phyloP scores from a whole-genome alignment of 2,329 filamentous ascomycete genomes.

The Botrytis fabae region DNA sequence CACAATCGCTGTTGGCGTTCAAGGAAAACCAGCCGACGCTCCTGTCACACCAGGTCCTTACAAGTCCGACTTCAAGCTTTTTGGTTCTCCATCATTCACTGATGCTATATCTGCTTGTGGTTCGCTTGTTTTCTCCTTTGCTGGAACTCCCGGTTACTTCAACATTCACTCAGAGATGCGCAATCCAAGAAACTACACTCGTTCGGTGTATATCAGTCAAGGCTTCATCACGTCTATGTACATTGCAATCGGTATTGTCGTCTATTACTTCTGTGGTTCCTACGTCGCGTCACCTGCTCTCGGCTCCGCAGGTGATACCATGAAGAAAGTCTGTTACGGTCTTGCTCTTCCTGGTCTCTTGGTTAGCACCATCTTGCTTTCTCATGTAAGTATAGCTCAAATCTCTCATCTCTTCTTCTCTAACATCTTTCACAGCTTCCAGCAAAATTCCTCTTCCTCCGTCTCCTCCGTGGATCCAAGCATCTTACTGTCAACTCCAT shows the following conservation, averaged over 20 bases:
- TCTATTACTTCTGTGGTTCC: slow-evolving; percentile 48
- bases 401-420: background rate
- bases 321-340: slow-evolving; percentile 64
- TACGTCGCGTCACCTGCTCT: slow-evolving; percentile 64
- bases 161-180: slow-evolving; percentile 67
- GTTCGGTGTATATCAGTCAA: slow-evolving; percentile 52
- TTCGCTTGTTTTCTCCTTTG: slow-evolving; percentile 61
- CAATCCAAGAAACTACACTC: slow-evolving; percentile 58
- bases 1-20: slow-evolving; percentile 54
- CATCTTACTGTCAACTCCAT: slow-evolving; percentile 54
- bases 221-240: slow-evolving; percentile 44
- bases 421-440: slow-evolving; percentile 27
- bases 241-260: slow-evolving; percentile 46
- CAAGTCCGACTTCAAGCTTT: slow-evolving; percentile 58
- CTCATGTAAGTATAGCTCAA: slow-evolving; percentile 45
- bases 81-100: slow-evolving; percentile 58
- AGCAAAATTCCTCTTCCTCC: slow-evolving; percentile 58
- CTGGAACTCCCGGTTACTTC: slow-evolving; percentile 61
- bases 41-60: slow-evolving; percentile 49
- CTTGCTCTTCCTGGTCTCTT: slow-evolving; percentile 56
- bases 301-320: slow-evolving; percentile 56
- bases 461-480: slow-evolving; percentile 51
- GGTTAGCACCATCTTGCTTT: slow-evolving; percentile 46
- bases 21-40: slow-evolving; percentile 34
- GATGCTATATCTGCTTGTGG: slow-evolving; percentile 57